Conservation (phyloP, 768 basidiomycete species). For the Suillus variegatus region DNA sequence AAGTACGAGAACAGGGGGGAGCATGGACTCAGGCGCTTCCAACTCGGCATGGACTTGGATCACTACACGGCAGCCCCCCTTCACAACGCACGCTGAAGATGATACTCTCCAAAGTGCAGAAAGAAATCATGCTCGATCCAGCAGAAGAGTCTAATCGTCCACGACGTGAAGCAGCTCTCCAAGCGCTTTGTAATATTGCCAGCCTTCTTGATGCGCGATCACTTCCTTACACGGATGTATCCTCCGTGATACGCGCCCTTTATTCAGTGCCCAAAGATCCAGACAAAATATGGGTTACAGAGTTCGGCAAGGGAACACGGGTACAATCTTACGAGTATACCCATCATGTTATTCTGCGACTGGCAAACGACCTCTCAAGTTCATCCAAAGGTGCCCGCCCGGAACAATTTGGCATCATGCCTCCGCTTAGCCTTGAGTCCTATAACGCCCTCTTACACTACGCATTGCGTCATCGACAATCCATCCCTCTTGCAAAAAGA, state of each 20-base stretch:
- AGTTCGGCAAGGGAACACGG: conserved; percentile 20
- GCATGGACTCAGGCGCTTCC: conserved; percentile 15
- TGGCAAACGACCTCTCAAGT: conserved; percentile 30
- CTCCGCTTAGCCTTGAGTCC: conserved; percentile 38
- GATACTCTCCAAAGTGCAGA: conserved; percentile 32
- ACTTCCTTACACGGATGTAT: conserved; percentile 46
- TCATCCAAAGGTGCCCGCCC: background rate
- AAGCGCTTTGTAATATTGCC: conserved; percentile 63
- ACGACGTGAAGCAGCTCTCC: conserved; percentile 42
- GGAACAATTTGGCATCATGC: conserved; percentile 23
- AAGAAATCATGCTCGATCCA: conserved; percentile 31
- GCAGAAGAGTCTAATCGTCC: conserved; percentile 19
- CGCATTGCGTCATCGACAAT: conserved; percentile 59
- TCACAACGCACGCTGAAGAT: conserved; percentile 33
- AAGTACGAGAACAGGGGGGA: conserved; percentile 21
- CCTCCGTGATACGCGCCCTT: conserved; percentile 47
- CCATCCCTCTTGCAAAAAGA: conserved; percentile 44
- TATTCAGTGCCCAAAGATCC: conserved; percentile 45
- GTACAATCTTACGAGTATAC: conserved; percentile 50
- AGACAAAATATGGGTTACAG: conserved; percentile 40
- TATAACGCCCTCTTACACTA: conserved; percentile 72
- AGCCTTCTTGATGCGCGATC: conserved; percentile 50
- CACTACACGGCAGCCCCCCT: conserved; percentile 17
- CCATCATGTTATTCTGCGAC: conserved; percentile 45
- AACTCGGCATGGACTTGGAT: conserved; percentile 16